Conservation (phyloP, 805 yeast species). For the Yarrowia sp. region DNA sequence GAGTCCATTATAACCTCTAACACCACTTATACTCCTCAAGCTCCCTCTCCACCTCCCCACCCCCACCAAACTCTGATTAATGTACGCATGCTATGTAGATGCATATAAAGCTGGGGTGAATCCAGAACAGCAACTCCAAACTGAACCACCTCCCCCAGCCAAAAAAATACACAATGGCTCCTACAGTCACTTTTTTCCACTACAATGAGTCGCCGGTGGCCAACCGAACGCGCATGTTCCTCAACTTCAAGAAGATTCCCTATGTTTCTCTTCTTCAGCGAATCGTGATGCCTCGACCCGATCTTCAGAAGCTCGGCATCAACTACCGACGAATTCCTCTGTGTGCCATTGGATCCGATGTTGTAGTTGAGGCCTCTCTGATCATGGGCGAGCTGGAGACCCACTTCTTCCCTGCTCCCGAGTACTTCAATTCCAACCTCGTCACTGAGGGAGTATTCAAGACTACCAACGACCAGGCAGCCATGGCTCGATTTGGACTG, state of each 20-base stretch:
- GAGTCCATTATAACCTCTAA: background rate
- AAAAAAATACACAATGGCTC: background rate
- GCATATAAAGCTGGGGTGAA: background rate
- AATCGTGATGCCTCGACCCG: slow-evolving; percentile 17
- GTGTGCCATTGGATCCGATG: slow-evolving; percentile 16
- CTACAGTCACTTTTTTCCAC: slow-evolving; percentile 13
- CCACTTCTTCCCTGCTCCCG: slow-evolving; percentile 19
- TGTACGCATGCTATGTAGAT: background rate
- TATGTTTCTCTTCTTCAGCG: background rate
- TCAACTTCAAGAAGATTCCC: slow-evolving; percentile 22
- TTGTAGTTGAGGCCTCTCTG: slow-evolving; percentile 11
- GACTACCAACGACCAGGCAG: slow-evolving; percentile 7
- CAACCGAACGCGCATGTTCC: slow-evolving; percentile 12
- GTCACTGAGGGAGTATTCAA: slow-evolving; percentile 15
- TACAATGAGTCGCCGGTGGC: slow-evolving; percentile 24
- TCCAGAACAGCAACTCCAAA: background rate
- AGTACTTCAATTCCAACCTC: slow-evolving; percentile 1
- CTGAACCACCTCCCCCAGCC: background rate
- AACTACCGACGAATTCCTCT: slow-evolving; percentile 24
- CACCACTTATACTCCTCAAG: background rate
- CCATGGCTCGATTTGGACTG: background rate
- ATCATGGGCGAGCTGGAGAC: slow-evolving; percentile 22
- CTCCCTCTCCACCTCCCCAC: background rate
- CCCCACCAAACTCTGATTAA: slow-evolving; percentile 6
- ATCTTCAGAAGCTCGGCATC: slow-evolving; percentile 15